Evolutionary conservation across 176 grass and related monocot species (phyloP).

Genomic region (Aegilops speltoides): DNA sequence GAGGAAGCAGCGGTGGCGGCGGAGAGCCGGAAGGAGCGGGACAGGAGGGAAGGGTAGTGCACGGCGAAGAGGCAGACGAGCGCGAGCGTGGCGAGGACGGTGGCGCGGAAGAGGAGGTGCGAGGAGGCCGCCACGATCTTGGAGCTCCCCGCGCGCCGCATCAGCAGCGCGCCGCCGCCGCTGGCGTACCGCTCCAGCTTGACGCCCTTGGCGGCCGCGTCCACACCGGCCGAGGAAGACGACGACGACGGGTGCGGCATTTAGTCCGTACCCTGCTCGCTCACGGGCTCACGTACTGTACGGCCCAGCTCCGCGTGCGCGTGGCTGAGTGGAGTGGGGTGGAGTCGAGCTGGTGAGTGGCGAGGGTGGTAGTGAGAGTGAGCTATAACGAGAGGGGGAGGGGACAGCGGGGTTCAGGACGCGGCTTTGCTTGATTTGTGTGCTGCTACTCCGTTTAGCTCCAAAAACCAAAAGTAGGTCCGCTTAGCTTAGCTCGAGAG

Average conservation of each 20-base stretch:
- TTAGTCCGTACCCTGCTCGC: neutral
- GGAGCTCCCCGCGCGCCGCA: constrained; percentile 50
- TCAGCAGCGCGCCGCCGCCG: constrained; percentile 39
- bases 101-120: constrained; percentile 64
- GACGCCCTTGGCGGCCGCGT: constrained; percentile 51
- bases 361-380: neutral
- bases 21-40: constrained; percentile 52
- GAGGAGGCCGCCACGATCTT: constrained; percentile 63
- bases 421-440: neutral
- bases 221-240: constrained; percentile 26
- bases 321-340: neutral
- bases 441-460: neutral
- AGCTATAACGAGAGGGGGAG: neutral
- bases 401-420: neutral
- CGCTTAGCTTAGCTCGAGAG: neutral
- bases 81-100: constrained; percentile 63
- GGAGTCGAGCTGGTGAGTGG: neutral
- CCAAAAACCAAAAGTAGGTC: neutral
- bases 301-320: neutral
- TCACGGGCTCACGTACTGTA: neutral
- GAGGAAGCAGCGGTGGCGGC: constrained; percentile 17
- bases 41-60: constrained; percentile 82
- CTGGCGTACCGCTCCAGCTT: constrained; percentile 49
- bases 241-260: constrained; percentile 18
- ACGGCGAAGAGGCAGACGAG: constrained; percentile 72